These are phyloP conservation scores for Wickerhamiella shivajii DNA, from an alignment of 805 yeast species.

Conservation along the genomic window DNA sequence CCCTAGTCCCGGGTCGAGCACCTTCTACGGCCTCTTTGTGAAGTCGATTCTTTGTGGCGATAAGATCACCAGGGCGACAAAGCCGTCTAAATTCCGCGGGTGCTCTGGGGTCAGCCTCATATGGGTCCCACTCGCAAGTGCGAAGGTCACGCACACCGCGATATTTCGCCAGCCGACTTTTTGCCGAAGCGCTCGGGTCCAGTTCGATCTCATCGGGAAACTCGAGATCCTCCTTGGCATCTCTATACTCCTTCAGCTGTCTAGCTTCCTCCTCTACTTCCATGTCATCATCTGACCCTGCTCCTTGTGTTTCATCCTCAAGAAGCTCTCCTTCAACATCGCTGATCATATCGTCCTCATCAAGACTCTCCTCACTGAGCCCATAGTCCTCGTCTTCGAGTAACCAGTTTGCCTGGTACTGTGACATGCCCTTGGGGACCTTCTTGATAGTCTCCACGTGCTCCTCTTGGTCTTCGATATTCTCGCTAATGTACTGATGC, in stretches of 20 bases:
- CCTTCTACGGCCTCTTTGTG: slow-evolving; percentile 45
- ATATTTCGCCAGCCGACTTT: slow-evolving; percentile 59
- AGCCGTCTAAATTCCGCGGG: slow-evolving; percentile 72
- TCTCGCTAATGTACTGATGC: slow-evolving; percentile 32
- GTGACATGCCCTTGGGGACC: slow-evolving; percentile 59
- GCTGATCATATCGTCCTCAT: slow-evolving; percentile 13
- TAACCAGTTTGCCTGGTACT: slow-evolving; percentile 64
- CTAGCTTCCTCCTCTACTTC: slow-evolving; percentile 38
- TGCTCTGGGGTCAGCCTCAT: slow-evolving; percentile 60
- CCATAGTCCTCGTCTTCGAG: slow-evolving; percentile 32
- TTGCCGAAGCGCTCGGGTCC: slow-evolving; percentile 58
- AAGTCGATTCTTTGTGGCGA: slow-evolving; percentile 56
- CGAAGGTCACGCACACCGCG: slow-evolving; percentile 78
- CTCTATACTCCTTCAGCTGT: slow-evolving; percentile 56
- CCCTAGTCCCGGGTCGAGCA: slow-evolving; percentile 37
- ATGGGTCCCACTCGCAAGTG: slow-evolving; percentile 73
- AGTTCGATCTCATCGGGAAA: slow-evolving; percentile 94
- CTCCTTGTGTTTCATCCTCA: slow-evolving; percentile 5
- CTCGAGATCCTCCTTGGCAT: slow-evolving; percentile 70
- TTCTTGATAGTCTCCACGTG: slow-evolving; percentile 24
- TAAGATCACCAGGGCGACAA: slow-evolving; percentile 59
- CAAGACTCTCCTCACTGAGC: slow-evolving; percentile 26
- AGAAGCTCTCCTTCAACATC: slow-evolving; percentile 21
- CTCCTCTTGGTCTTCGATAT: slow-evolving; percentile 22
- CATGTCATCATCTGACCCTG: slow-evolving; percentile 19